Percentiles rank a stretch among this genome's conserved stretches.
Conservation (phyloP, 2,329 filamentous ascomycete species). For the Penicillium palitans region DNA sequence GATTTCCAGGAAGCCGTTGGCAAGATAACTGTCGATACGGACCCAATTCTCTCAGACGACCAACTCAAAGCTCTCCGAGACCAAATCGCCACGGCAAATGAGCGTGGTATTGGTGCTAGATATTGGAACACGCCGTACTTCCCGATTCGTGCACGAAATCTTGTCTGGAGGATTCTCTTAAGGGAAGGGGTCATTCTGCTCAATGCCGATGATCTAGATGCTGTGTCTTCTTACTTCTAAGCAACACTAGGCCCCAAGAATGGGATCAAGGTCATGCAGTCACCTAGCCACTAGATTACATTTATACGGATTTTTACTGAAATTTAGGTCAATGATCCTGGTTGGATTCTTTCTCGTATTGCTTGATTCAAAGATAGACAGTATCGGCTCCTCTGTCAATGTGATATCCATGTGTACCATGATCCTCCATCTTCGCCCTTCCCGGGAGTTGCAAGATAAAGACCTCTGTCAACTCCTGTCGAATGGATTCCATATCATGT, state of each 20-base stretch:
- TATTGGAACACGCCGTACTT: conserved; percentile 66
- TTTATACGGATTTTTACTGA: background rate
- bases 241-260: background rate
- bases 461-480: background rate
- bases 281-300: background rate
- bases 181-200: conserved; percentile 61
- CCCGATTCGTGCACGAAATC: conserved; percentile 59
- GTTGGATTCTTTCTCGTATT: background rate
- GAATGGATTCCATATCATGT: background rate
- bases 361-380: background rate
- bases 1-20: conserved; percentile 50
- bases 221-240: conserved; percentile 43
- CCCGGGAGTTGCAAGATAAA: background rate
- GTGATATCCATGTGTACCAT: background rate
- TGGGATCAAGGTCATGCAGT: background rate
- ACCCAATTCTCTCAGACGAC: conserved; percentile 29
- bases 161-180: conserved; percentile 58
- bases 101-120: conserved; percentile 58
- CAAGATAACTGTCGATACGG: conserved; percentile 39
- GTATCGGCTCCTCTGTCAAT: background rate
- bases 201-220: conserved; percentile 65
- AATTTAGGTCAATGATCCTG: background rate
- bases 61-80: conserved; percentile 53
- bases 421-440: background rate
- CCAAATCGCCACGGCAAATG: conserved; percentile 57